phyloP scores from a whole-genome alignment of 108 stramenopile genomes.

The Nitzschia sp. region DNA sequence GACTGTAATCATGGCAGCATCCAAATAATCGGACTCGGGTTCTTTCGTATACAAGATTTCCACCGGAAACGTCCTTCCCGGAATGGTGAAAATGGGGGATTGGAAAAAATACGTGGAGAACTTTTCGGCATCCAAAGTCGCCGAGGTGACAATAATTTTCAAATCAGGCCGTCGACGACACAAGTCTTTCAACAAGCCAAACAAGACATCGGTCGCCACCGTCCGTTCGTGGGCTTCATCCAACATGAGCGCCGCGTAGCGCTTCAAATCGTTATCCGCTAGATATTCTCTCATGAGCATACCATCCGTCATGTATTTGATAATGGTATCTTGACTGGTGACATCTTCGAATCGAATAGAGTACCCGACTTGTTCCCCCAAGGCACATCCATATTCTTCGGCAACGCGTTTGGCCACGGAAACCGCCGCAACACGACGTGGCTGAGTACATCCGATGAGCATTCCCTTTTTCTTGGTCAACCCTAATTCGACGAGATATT shows the following conservation, averaged over 20 bases:
- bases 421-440: constrained; percentile 96
- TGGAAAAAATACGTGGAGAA: constrained; percentile 96
- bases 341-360: constrained; percentile 98
- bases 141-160: constrained; percentile 94
- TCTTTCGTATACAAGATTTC: constrained; percentile 98
- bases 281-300: constrained; percentile 98
- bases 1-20: constrained; percentile 94
- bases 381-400: constrained; percentile 95
- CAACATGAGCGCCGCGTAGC: constrained; percentile 89
- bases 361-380: constrained; percentile 97
- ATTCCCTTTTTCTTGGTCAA: constrained; percentile 68
- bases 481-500: constrained; percentile 97
- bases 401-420: constrained; percentile 99
- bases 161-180: constrained; percentile 87
- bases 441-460: constrained; percentile 99
- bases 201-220: constrained; percentile 97
- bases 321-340: constrained; percentile 88
- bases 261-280: constrained; percentile 87
- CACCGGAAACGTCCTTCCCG: constrained; percentile 96
- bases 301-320: constrained; percentile 99
- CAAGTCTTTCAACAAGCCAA: constrained; percentile 95
- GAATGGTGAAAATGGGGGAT: constrained; percentile 97
- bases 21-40: constrained; percentile 96
- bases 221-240: constrained; percentile 99
- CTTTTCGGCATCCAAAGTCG: constrained; percentile 98